Evolutionary conservation across 2,329 filamentous ascomycete genomes (phyloP), one percentile per base, ranked within the genome.

Genomic region (Colletotrichum viniferum): DNA sequence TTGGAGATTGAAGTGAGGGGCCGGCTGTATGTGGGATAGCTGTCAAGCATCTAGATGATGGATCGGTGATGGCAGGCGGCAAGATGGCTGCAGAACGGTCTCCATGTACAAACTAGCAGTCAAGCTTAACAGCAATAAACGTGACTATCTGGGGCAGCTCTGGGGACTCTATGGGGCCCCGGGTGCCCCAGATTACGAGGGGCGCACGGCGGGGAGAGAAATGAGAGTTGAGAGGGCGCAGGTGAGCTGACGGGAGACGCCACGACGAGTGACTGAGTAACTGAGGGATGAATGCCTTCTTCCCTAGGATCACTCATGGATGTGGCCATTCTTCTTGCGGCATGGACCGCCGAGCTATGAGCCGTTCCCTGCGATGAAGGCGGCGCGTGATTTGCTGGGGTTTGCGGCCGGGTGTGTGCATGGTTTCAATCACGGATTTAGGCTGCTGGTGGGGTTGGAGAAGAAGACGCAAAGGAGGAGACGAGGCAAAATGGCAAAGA

Each of bases 81-180:
- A 52, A 21, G 55, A 56, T 36, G 60, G 38, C 28, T 62, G 55
- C 62, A 74, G 43, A 30, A 55, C 13, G 7, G 38, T n/a, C n/a
- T 36, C 56, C n/a, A 21, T 13, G 21, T 43, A 21, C n/a, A 52
- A 13, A 26, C 55, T 66, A 56, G n/a, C 32, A 71, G 52, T 62
- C 62, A 62, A 72, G 38, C 62, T 71, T 74, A 67, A 67, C 26
- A 68, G 62, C 38, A 36, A 73, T 67, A 73, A 62, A 68, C 18
- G 55, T 62, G 72, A 13, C 62, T 28, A 63, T 73, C 73, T 55
- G 26, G 62, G 62, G 62, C 72, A 58, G 30, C 48, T 56, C 34
- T 30, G 43, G 36, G 56, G 36, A 55, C 24, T 52, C 14, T 36
- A 68, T 43, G 67, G 56, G 67, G 67, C 55, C 73, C 69, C 72